Evolutionary conservation across 306 rosid genomes (phyloP).

Genomic region (Dryas alaskensis): DNA sequence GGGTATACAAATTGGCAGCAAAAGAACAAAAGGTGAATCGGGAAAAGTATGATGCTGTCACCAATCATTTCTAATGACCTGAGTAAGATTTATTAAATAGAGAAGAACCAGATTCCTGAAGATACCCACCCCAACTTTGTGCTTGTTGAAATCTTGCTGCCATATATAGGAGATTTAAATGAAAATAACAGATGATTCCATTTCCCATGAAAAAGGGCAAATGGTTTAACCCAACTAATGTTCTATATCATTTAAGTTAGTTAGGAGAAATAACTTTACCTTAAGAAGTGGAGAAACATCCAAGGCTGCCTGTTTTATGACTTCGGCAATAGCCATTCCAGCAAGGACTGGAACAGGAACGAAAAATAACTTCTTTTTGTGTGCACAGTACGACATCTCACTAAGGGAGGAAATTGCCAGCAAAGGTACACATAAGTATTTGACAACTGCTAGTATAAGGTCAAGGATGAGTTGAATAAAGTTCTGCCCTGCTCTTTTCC

Average conservation of each 20-base stretch:
- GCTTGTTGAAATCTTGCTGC: conserved; percentile 2
- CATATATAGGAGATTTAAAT: neutral
- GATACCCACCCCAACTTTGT: neutral
- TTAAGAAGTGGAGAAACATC: conserved; percentile 64
- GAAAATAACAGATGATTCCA: neutral
- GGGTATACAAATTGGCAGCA: conserved; percentile 14
- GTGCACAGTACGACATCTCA: conserved; percentile 90
- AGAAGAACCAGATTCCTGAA: conserved; percentile 15
- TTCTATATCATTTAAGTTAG: conserved; percentile 1
- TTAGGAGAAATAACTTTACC: conserved; percentile 39
- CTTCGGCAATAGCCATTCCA: conserved; percentile 71
- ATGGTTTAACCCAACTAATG: conserved; percentile 19
- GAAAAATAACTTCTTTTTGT: conserved; percentile 59
- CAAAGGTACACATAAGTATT: conserved; percentile 66
- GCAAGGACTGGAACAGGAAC: conserved; percentile 63
- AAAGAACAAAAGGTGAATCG: neutral
- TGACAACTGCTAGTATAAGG: conserved; percentile 61
- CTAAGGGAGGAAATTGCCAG: conserved; percentile 65
- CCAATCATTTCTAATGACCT: neutral
- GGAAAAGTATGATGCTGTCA: neutral
- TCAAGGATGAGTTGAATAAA: conserved; percentile 69
- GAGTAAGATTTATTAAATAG: conserved; percentile 15
- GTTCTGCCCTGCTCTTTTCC: conserved; percentile 62
- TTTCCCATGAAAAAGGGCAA: conserved; percentile 12
- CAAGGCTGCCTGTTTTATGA: conserved; percentile 55